Percentiles rank a stretch among this genome's conserved stretches.
Evolutionary conservation across 805 yeast species (phyloP).

Genomic region (Nematodospora valgi): DNA sequence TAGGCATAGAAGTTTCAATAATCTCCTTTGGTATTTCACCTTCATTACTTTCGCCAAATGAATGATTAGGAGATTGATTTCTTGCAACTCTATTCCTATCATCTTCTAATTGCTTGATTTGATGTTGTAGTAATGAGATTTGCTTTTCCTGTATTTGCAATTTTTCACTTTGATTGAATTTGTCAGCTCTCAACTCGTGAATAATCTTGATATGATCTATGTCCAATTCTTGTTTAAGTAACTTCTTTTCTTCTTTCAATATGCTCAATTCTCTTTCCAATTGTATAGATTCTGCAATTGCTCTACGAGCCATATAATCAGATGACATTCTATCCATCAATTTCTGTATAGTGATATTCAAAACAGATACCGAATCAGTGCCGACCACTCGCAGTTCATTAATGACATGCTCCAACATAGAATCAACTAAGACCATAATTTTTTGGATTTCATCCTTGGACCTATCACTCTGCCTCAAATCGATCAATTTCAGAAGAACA

Average conservation of each 20-base stretch:
- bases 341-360: slow-evolving; percentile 30
- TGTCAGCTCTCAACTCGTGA: slow-evolving; percentile 20
- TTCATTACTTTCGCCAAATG: slow-evolving; percentile 8
- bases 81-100: slow-evolving; percentile 10
- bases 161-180: slow-evolving; percentile 16
- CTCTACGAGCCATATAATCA: slow-evolving; percentile 33
- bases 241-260: slow-evolving; percentile 20
- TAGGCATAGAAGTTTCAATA: neutral
- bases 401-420: slow-evolving; percentile 28
- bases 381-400: slow-evolving; percentile 20
- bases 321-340: slow-evolving; percentile 31
- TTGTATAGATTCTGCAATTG: slow-evolving; percentile 27
- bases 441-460: slow-evolving; percentile 20
- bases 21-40: neutral
- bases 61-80: slow-evolving; percentile 12
- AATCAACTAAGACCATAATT: slow-evolving; percentile 26
- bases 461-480: slow-evolving; percentile 20
- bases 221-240: slow-evolving; percentile 20
- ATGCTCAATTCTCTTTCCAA: slow-evolving; percentile 19
- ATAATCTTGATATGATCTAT: slow-evolving; percentile 19
- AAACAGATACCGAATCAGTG: slow-evolving; percentile 23
- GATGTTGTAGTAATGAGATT: slow-evolving; percentile 21
- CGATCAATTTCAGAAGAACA: slow-evolving; percentile 24
- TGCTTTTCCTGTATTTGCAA: slow-evolving; percentile 24
- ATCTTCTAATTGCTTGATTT: slow-evolving; percentile 19